phyloP scores from a whole-genome alignment of 495 filamentous ascomycete genomes.

The Penicillium malachiteum region DNA sequence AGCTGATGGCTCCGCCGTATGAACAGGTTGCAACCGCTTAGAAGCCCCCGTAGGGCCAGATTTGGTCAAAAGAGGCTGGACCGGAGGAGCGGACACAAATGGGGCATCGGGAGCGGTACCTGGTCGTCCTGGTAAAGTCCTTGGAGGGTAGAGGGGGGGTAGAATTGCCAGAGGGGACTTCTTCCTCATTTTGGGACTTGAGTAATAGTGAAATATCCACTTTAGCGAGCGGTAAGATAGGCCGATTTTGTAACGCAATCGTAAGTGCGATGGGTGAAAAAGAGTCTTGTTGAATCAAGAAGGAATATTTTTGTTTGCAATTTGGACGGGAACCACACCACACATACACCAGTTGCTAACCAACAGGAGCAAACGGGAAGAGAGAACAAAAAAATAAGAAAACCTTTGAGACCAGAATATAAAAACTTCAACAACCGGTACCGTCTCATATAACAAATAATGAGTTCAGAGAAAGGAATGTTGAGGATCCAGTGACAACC shows the following conservation, averaged over 20 bases:
- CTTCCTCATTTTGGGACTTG: slow-evolving; percentile 78
- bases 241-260: slow-evolving; percentile 51
- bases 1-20: slow-evolving; percentile 67
- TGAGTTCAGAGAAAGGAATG: too few relatives aligned
- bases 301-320: not conserved
- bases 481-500: too few relatives aligned
- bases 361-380: not conserved
- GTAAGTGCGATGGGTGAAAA: slow-evolving; percentile 42
- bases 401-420: too few relatives aligned
- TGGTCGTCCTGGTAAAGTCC: slow-evolving; percentile 48
- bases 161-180: slow-evolving; percentile 56
- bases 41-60: slow-evolving; percentile 34
- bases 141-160: slow-evolving; percentile 49
- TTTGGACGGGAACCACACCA: not conserved
- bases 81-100: slow-evolving; percentile 33
- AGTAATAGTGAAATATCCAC: slow-evolving; percentile 88
- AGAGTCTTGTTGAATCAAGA: not conserved
- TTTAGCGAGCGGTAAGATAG: slow-evolving; percentile 59
- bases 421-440: too few relatives aligned
- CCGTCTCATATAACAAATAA: too few relatives aligned
- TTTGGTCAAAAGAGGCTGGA: slow-evolving; percentile 33
- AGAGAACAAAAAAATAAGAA: too few relatives aligned
- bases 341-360: not conserved
- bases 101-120: slow-evolving; percentile 23
- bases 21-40: slow-evolving; percentile 52